Evolutionary conservation across 1,284 basidiomycete species (phyloP), one percentile per base, ranked within the genome.

Genomic region (Heterobasidion parviporum): DNA sequence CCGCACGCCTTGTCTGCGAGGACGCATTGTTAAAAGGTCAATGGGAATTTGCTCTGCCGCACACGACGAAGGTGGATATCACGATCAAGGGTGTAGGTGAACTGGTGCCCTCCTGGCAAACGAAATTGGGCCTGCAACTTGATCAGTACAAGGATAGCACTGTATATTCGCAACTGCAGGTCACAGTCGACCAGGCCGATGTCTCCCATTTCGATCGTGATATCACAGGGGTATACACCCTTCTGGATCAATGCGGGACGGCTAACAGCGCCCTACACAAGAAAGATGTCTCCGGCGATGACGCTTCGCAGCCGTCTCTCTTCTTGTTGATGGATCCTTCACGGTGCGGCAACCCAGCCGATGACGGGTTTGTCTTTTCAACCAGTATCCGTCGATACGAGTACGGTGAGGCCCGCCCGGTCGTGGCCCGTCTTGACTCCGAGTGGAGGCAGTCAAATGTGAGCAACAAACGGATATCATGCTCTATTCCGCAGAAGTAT

Each of bases 241-340:
- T 96, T 43, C 74, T 94, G 53, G 85, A 91, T 59, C 87, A 87
- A 66, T 98, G 94, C 59, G 94, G 94, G 1, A 94, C 92, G 0
- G 92, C 95, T 1, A 92, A 90, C 66, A 79, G 80, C 32, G 89
- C 90, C n/a, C 74, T 98, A 43, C 93, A 97, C 70, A 84, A 82
- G 68, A 86, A 82, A 59, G 67, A 75, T 36, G 52, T 69, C 18
- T 69, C 70, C 4, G 60, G 68, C 0, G 72, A 72, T 10, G 81
- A 85, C 18, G 62, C 56, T 0, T 65, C 68, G 5, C 70, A 84
- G 26, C 82, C 89, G 0, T 79, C 83, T 0, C 65, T 96, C 8
- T 96, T 87, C 74, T 75, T 97, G 73, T 80, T 95, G 66, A 76
- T 94, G 47, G 92, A 96, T 65, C 91, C 94, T 8, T 84, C 87